Conservation (phyloP, 2,329 filamentous ascomycete species). For the Pseudomassariella vexata region DNA sequence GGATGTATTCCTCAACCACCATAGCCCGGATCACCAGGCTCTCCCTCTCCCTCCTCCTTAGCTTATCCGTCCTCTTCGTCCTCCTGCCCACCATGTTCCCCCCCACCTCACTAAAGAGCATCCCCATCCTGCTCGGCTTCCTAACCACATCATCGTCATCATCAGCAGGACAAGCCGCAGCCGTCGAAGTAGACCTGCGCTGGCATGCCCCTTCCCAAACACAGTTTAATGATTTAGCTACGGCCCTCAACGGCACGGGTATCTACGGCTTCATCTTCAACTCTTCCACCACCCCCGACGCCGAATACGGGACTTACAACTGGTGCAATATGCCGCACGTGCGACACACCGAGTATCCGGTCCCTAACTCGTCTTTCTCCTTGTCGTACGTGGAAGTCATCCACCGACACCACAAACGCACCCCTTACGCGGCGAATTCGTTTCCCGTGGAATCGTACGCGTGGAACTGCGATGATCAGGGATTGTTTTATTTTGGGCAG, state of each 20-base stretch:
- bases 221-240: conserved; percentile 54
- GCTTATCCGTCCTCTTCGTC: not conserved
- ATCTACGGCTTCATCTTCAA: conserved; percentile 73
- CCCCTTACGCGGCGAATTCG: conserved; percentile 70
- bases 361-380: conserved; percentile 48
- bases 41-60: no score
- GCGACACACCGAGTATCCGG: conserved; percentile 58
- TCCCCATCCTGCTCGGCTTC: not conserved
- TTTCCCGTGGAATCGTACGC: conserved; percentile 68
- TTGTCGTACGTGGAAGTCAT: conserved; percentile 76
- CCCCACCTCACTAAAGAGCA: no score
- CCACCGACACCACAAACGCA: conserved; percentile 80
- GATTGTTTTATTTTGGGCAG: conserved; percentile 63
- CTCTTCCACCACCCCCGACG: conserved; percentile 51
- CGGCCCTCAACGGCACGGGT: conserved; percentile 52
- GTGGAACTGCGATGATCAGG: conserved; percentile 69
- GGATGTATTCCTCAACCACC: no score
- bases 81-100: not conserved
- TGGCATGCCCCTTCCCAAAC: conserved; percentile 56
- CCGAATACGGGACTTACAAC: conserved; percentile 62
- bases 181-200: conserved; percentile 28
- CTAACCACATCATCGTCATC: not conserved
- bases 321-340: conserved; percentile 89
- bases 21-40: no score
- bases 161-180: not conserved